Evolutionary conservation across 768 basidiomycete genomes (phyloP), one percentile per base, ranked within the genome.

Genomic region (Lenzites betulinus): DNA sequence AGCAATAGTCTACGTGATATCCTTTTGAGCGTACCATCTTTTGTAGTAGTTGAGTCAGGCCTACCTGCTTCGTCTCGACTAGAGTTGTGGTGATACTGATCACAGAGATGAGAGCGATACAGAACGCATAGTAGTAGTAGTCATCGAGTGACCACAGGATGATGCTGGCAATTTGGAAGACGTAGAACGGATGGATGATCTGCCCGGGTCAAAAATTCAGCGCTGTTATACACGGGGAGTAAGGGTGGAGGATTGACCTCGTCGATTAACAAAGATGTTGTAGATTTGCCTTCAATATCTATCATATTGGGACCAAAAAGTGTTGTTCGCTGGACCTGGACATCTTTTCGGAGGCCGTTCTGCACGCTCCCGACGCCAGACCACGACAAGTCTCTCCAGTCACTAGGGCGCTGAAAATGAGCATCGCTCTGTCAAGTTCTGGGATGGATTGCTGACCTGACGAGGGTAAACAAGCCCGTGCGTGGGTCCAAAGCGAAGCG

Each of bases 111-210:
- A 97, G 77, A 28, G 87, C 93, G 66, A 98, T 99, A 67, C 95
- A 97, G 66, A 95, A 96, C 12, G 95, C 96, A 72, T 98, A 98
- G 69, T 98, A 98, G 66, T 89, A 94, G 70, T 98, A 99, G 71
- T 98, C 84, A 65, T 99, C 97, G 53, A 98, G 68, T 1, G 91
- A 90, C 97, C 97, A 99, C 7, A 99, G 77, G 39, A 92, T 77
- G 66, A 98, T 90, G 65, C 94, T 97, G 51, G 93, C 93, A 65
- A 98, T 88, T 81, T 99, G 97, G 70, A 99, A 99, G 55, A 99
- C 89, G 71, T 98, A 98, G 75, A 98, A 98, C 0, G 97, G 97
- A 70, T 98, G 96, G 39, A 98, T 89, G 46, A 97, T 85, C 93
- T 88, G 63, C 2, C 20, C 6, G n/a, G 12, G n/a, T 5, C 2